Evolutionary conservation across 208 protist species (phyloP).

Genomic region (Crithidia mellificae): DNA sequence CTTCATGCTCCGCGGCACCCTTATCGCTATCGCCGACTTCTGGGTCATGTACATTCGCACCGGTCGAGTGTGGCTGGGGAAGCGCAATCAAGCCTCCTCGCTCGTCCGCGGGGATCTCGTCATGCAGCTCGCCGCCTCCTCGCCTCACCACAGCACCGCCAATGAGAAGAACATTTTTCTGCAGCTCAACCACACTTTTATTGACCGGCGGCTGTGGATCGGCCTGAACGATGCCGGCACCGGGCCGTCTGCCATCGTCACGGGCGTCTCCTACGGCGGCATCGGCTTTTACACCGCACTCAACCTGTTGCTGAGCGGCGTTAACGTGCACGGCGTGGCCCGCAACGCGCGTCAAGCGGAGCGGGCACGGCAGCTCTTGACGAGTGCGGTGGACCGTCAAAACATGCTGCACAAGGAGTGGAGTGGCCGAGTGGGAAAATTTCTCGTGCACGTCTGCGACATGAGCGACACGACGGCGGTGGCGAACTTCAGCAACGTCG

Average conservation of each 20-base stretch:
- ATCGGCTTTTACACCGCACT: slow-evolving; percentile 79
- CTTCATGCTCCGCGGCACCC: slow-evolving; percentile 55
- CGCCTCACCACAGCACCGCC: slow-evolving; percentile 44
- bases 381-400: slow-evolving; percentile 52
- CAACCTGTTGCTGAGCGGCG: slow-evolving; percentile 62
- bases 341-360: slow-evolving; percentile 32
- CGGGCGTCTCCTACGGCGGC: slow-evolving; percentile 58
- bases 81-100: slow-evolving; percentile 42
- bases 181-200: slow-evolving; percentile 52
- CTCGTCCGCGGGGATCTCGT: slow-evolving; percentile 58
- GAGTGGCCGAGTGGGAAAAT: slow-evolving; percentile 35
- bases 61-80: slow-evolving; percentile 47
- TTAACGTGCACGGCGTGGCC: slow-evolving; percentile 71
- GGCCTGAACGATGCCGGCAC: slow-evolving; percentile 34
- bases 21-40: slow-evolving; percentile 55
- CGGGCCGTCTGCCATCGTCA: slow-evolving; percentile 63
- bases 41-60: slow-evolving; percentile 63
- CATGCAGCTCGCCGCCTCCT: slow-evolving; percentile 65
- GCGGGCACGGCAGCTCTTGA: slow-evolving; percentile 41
- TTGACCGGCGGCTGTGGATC: slow-evolving; percentile 66
- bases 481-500: slow-evolving; percentile 36
- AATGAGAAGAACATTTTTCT: slow-evolving; percentile 47
- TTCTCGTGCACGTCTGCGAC: slow-evolving; percentile 62
- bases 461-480: slow-evolving; percentile 62
- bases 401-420: slow-evolving; percentile 68